A percentile compares a stretch with the other conserved stretches of the same genome.
phyloP scores from a whole-genome alignment of 805 yeast species.

The Torulaspora maleeae region DNA sequence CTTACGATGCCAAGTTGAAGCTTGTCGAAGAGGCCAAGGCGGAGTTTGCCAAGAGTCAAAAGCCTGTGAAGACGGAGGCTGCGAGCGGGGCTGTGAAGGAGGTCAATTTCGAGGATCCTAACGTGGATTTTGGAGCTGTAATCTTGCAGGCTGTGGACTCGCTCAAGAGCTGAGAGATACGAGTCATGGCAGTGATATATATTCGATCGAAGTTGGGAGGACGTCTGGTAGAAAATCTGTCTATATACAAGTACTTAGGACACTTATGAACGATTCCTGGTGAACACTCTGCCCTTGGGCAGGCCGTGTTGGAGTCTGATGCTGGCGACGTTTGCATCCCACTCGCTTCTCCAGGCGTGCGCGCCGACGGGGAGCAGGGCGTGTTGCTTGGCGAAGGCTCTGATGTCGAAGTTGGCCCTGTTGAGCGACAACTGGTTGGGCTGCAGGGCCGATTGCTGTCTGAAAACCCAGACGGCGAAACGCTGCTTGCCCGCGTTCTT shows the following conservation, averaged over 20 bases:
- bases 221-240: neutral
- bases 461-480: constrained; percentile 83
- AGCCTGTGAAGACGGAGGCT: constrained; percentile 41
- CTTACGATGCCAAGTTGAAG: constrained; percentile 61
- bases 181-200: constrained; percentile 6
- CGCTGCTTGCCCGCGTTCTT: constrained; percentile 81
- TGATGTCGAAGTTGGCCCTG: constrained; percentile 61
- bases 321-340: constrained; percentile 66
- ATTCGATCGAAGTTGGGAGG: constrained; percentile 1
- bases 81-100: constrained; percentile 40
- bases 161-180: constrained; percentile 31
- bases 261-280: constrained; percentile 46
- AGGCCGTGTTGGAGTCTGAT: constrained; percentile 73
- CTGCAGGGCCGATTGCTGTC: constrained; percentile 46
- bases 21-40: constrained; percentile 85
- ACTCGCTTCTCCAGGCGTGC: constrained; percentile 81
- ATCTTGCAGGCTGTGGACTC: constrained; percentile 62
- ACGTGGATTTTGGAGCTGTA: constrained; percentile 75
- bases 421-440: constrained; percentile 17
- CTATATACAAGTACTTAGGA: constrained; percentile 8
- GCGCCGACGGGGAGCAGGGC: constrained; percentile 80
- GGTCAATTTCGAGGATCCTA: constrained; percentile 79
- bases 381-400: constrained; percentile 55
- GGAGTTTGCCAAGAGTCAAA: constrained; percentile 68
- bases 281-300: constrained; percentile 70